phyloP scores from a whole-genome alignment of 495 filamentous ascomycete species.

The Daldinia vernicosa region DNA sequence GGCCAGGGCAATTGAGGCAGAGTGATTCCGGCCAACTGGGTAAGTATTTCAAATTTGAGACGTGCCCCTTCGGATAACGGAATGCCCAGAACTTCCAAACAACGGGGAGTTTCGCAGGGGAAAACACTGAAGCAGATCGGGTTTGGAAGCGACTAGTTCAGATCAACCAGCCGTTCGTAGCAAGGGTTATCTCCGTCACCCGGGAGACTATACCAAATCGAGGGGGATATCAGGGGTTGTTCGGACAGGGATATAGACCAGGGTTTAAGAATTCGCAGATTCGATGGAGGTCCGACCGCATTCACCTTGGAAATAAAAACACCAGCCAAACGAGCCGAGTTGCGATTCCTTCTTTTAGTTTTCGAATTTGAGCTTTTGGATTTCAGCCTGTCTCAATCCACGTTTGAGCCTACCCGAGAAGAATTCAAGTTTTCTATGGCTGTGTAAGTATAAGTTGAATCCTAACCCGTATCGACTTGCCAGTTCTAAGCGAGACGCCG shows the following conservation, averaged over 20 bases:
- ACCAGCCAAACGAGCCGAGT: slow-evolving; percentile 1
- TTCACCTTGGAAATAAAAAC: slow-evolving; percentile 19
- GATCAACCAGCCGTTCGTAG: slow-evolving; percentile 22
- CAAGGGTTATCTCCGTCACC: slow-evolving; percentile 36
- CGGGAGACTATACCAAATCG: slow-evolving; percentile 26
- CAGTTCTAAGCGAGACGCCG: not conserved
- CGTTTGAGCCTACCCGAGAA: slow-evolving; percentile 14
- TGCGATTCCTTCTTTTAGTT: not conserved
- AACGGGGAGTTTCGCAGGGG: slow-evolving; percentile 36
- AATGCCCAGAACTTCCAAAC: slow-evolving; percentile 35
- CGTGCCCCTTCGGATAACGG: slow-evolving; percentile 24
- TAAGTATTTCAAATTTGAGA: slow-evolving; percentile 19
- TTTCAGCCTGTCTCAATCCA: slow-evolving; percentile 11
- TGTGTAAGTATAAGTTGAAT: not conserved
- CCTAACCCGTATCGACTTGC: not conserved
- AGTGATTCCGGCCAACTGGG: slow-evolving; percentile 4
- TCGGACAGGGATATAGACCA: slow-evolving; percentile 5
- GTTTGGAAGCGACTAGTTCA: slow-evolving; percentile 33
- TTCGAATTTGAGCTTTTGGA: not conserved
- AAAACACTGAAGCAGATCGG: slow-evolving; percentile 35
- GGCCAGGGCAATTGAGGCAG: slow-evolving; percentile 15
- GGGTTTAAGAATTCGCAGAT: slow-evolving; percentile 1
- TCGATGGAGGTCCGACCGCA: slow-evolving; percentile 29
- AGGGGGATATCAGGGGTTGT: slow-evolving; percentile 20
- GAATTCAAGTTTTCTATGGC: not conserved